A percentile compares a stretch with the other conserved stretches of the same genome.
Evolutionary conservation across 106 monocot species (phyloP).

Genomic region (Phalaenopsis equestris): DNA sequence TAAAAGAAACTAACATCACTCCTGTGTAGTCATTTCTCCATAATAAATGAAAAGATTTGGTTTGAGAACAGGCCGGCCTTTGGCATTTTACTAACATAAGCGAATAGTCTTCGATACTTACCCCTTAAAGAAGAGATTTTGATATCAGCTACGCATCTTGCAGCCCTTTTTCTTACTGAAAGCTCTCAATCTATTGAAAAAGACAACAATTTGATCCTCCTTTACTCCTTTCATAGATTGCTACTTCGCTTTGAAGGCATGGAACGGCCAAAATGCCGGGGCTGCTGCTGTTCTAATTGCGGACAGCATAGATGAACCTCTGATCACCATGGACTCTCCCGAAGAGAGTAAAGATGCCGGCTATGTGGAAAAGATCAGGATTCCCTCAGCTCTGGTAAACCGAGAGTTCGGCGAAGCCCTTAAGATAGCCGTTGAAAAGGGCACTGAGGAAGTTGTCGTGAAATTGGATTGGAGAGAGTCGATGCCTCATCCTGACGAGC

Average conservation of each 20-base stretch:
- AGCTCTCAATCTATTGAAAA: background rate
- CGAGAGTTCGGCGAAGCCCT: constrained; percentile 42
- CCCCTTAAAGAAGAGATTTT: background rate
- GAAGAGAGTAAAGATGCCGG: constrained; percentile 31
- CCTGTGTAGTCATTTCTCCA: background rate
- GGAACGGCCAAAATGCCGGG: constrained; percentile 65
- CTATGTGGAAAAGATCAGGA: constrained; percentile 42
- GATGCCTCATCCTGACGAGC: constrained; percentile 63
- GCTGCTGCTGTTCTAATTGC: constrained; percentile 56
- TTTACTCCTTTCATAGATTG: constrained; percentile 27
- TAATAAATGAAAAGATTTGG: too few relatives aligned
- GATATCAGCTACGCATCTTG: background rate
- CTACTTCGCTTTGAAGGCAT: constrained; percentile 63
- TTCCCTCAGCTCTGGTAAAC: constrained; percentile 54
- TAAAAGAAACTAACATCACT: background rate
- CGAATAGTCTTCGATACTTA: background rate
- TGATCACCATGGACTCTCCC: constrained; percentile 71
- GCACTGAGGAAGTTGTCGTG: constrained; percentile 33
- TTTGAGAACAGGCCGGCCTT: background rate
- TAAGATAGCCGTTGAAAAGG: constrained; percentile 30
- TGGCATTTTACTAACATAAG: background rate
- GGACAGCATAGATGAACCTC: constrained; percentile 49
- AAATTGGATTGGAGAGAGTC: constrained; percentile 70
- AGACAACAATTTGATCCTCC: background rate
- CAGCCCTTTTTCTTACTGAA: background rate